Conservation (phyloP, 23 red algal species). For the Gracilaria gracilis region DNA sequence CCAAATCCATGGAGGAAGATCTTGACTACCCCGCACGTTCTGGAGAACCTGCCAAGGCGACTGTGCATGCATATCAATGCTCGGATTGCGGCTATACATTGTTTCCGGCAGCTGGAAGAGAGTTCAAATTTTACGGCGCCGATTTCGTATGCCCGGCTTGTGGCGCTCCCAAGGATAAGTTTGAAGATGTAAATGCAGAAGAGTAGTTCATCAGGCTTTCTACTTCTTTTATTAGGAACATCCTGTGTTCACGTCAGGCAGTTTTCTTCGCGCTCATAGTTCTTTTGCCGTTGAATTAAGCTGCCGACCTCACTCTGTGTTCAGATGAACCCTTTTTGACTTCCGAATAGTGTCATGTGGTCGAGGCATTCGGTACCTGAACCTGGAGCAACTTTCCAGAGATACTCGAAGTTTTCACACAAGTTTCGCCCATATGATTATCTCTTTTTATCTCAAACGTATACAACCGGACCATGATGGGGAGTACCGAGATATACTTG, state of each 20-base stretch:
- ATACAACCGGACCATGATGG: not conserved
- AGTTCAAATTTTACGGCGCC: conserved; percentile 91
- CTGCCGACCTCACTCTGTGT: no score
- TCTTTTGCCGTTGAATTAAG: not conserved
- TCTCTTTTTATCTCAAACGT: conserved; percentile 75
- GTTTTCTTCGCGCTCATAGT: not conserved
- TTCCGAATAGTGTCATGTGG: no score
- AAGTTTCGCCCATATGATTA: no score
- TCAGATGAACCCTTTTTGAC: no score
- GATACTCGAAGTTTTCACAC: no score
- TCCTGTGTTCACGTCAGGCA: not conserved
- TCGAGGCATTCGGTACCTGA: no score
- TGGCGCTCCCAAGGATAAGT: conserved; percentile 88
- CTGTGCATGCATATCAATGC: conserved; percentile 86
- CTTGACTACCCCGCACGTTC: conserved; percentile 75
- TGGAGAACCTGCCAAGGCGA: conserved; percentile 71
- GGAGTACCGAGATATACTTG: no score
- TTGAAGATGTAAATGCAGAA: conserved; percentile 81
- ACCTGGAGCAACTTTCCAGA: no score
- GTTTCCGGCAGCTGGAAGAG: conserved; percentile 85
- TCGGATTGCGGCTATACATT: conserved; percentile 92
- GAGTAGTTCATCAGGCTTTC: conserved; percentile 15
- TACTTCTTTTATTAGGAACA: not conserved
- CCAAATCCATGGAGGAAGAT: conserved; percentile 40
- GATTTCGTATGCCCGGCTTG: conserved; percentile 96